phyloP scores from a whole-genome alignment of 345 rosid species.

The Heritiera littoralis region DNA sequence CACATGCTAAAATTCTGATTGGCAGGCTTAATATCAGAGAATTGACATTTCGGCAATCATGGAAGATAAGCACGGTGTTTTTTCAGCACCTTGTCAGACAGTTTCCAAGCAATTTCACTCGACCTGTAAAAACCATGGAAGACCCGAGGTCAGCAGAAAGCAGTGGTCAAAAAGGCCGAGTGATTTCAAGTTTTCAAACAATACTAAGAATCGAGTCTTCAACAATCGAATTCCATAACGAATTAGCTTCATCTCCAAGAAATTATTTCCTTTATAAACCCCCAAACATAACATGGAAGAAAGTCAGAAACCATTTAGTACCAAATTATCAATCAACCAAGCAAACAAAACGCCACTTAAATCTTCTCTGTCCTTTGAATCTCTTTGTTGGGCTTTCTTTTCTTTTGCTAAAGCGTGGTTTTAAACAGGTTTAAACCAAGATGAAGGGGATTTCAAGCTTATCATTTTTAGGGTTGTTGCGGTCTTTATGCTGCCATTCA shows the following conservation, averaged over 20 bases:
- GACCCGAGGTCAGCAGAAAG: not conserved
- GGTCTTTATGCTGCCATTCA: not conserved
- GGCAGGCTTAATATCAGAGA: not conserved
- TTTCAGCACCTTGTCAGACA: not conserved
- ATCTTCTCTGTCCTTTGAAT: not conserved
- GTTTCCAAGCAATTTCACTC: not conserved
- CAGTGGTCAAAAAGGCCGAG: not conserved
- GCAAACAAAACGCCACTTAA: not conserved
- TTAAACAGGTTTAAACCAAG: not conserved
- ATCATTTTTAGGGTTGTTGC: constrained; percentile 3
- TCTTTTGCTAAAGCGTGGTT: not conserved
- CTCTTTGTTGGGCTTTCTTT: not conserved
- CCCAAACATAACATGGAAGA: not conserved
- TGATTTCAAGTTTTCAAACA: not conserved
- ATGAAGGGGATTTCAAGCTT: constrained; percentile 19
- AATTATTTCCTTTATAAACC: not conserved
- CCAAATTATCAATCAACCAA: not conserved
- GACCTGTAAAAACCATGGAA: not conserved
- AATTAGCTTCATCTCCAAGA: not conserved
- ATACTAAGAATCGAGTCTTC: not conserved
- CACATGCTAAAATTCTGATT: not conserved
- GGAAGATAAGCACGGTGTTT: not conserved
- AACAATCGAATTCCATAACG: not conserved
- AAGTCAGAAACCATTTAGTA: not conserved
- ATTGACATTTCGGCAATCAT: not conserved